Base-by-base conservation (phyloP, 257 asterid species). In the Lavandula angustifolia region DNA sequence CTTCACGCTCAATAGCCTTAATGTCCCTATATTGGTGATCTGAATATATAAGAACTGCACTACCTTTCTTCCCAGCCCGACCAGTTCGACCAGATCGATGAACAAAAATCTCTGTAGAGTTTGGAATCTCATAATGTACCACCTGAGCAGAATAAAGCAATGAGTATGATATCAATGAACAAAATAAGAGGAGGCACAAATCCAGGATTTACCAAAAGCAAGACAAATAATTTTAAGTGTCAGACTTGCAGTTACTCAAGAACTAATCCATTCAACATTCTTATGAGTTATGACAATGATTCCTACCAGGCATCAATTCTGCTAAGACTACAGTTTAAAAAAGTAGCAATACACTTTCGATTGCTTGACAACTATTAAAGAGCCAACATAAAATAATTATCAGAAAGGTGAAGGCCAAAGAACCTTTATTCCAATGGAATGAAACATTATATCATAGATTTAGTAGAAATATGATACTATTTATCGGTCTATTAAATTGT, bases 21-120 rank as follows among this genome's bases (percentile, higher is more conserved):
- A 92, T 73, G 5, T 87, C 96, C 78, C 94, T 81, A 66, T 70
- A 69, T 52, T 92, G 87, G 61, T 62, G 83, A 62, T 85, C 60
- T 32, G 99, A 73, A 80, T 87, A 76, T 11, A 92, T 84, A 22
- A 89, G 86, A 69, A 92, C 76, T 58, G 99, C 97, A 73, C 54
- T 80, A 31, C 99, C 99, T 68, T 85, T 87, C 84, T 92, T 92
- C 73, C 99, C 99, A 64, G 99, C 99, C 78, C 99, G 99, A 51
- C 99, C 99, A 35, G 99, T 92, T 73, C 99, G 87, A 41, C 99
- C 99, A 73, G 99, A 79, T 6, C 99, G 89, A 76, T 92, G 99
- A 64, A 92, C 99, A 78, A 92, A 92, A 40, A 71, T 71, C 78
- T 92, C 99, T 41, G 99, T 71, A 58, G 82, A 78, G 79, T 77